Evolutionary conservation across 768 basidiomycete species (phyloP).

Genomic region (Phanerochaete carnosa): DNA sequence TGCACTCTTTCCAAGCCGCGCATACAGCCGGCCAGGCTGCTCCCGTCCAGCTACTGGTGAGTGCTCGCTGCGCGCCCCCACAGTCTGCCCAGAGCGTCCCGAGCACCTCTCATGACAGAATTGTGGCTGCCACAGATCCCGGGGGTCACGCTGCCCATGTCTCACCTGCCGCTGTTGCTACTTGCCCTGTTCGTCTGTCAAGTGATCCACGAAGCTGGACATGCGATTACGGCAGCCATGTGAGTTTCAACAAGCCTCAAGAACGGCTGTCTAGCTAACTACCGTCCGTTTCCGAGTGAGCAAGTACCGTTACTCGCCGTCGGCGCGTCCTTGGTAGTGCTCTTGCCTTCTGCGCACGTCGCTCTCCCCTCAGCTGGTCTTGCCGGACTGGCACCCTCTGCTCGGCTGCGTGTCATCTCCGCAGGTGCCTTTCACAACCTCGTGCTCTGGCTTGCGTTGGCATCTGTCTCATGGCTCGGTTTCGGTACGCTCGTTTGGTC

Average conservation of each 20-base stretch:
- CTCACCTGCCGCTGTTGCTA: slow-evolving; percentile 65
- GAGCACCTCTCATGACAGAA: too few relatives aligned
- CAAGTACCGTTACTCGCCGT: slow-evolving; percentile 56
- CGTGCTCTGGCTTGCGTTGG: slow-evolving; percentile 49
- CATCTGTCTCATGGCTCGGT: slow-evolving; percentile 30
- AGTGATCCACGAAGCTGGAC: slow-evolving; percentile 77
- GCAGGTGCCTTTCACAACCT: slow-evolving; percentile 83
- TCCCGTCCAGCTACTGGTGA: slow-evolving; percentile 28
- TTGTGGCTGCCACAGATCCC: slow-evolving; percentile 74
- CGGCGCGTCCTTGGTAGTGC: slow-evolving; percentile 57
- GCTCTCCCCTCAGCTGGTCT: slow-evolving; percentile 46
- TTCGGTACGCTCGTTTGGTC: slow-evolving; percentile 14
- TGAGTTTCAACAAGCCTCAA: slow-evolving; percentile 32
- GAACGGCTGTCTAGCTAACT: too few relatives aligned
- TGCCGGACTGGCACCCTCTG: slow-evolving; percentile 35
- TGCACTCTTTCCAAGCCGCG: background rate
- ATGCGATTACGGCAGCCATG: slow-evolving; percentile 74
- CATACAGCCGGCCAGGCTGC: background rate
- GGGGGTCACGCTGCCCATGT: slow-evolving; percentile 75
- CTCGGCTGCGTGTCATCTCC: slow-evolving; percentile 59
- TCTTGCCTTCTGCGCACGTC: slow-evolving; percentile 77
- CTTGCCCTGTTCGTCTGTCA: slow-evolving; percentile 61
- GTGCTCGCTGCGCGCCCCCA: slow-evolving; percentile 10
- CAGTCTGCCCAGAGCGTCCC: too few relatives aligned
- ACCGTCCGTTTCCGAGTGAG: slow-evolving; percentile 58